Base-by-base conservation (phyloP, 2,329 filamentous ascomycete genomes). In the Botrytis porri region DNA sequence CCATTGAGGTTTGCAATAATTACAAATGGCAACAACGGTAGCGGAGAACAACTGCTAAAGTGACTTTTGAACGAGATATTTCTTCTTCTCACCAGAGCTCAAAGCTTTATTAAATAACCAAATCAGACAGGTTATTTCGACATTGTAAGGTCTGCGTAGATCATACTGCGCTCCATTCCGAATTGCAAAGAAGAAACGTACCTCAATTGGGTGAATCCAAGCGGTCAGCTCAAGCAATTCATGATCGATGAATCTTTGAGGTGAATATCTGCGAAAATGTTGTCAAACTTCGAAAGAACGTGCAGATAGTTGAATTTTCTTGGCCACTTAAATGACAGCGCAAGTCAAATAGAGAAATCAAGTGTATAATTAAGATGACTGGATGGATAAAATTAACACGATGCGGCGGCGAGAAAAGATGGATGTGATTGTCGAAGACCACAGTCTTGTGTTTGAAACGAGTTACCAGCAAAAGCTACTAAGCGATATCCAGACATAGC, bases 101-200 rank as follows among this genome's bases (percentile, higher is more conserved):
- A 6, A 25, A 37, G 3, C n/a, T 9, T 9, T 41, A 4, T 29
- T 22, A 4, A 7, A 18, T 32, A 2, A 12, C 6, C 7, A 14
- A 12, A 57, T 22, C 6, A 32, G 41, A 67, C 7, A 3, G 57
- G 10, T 41, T 4, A 32, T 25, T n/a, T 18, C 10, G 14, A 32
- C 2, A 43, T 32, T 0, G 18, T 0, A 20, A 41, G 39, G 2
- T 3, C 5, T 22, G 3, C 22, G 1, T 4, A 63, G 1, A 43
- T 45, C 1, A 22, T 39, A 10, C 25, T 54, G 20, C 35, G 3
- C 22, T 57, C 25, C 12, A 25, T 25, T 8, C 8, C 22, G 18
- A 57, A 8, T 0, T 16, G 3, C 4, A 18, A 67, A 12, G 14
- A 16, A 25, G 2, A 41, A 18, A 22, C 18, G 32, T 57, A 18